Evolutionary conservation across 176 grass and related monocot species (phyloP), one percentile per base, ranked within the genome.

Genomic region (Juncus inflexus): DNA sequence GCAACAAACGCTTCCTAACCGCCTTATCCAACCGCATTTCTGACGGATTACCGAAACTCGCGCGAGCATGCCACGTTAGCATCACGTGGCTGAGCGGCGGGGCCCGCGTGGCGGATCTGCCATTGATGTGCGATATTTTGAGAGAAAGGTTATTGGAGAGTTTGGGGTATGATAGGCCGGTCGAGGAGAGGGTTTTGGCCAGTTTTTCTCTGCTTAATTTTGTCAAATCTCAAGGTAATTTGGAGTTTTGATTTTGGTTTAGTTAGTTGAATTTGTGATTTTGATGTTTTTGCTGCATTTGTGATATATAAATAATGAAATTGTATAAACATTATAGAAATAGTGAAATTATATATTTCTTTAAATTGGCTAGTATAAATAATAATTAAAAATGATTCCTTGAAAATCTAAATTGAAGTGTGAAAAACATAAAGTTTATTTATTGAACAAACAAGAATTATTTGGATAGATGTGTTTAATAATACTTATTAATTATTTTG

Each of bases 121-220:
- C 80, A 61, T 78, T 90, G 58, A 79, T 82, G 8, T 91, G 80
- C 35, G 83, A 84, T 50, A 58, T 89, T 74, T 85, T 97, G 3
- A 83, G 60, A 6, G 67, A 84, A 52, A 65, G 59, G 55, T 82
- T 97, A 62, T 42, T 97, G 42, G 85, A 91, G 58, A 84, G 80
- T 80, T 52, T 97, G 45, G 83, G 77, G 69, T 97, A 91, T 62
- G 82, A 97, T 65, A 91, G 53, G 61, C 70, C 81, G 70, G 60
- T 86, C 12, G 92, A 97, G 69, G 92, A 97, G 71, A 91, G 94
- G 60, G 84, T 91, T 8, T 79, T 97, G 37, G 85, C 94, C 65
- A 89, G 87, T 61, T 35, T 91, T 42, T 86, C 94, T 37, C 80
- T 97, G 56, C 35, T 97, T 61, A 97, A 92, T 62, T 80, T 91